Base-by-base conservation (phyloP, 495 filamentous ascomycete species). In the Penicillium salamii region DNA sequence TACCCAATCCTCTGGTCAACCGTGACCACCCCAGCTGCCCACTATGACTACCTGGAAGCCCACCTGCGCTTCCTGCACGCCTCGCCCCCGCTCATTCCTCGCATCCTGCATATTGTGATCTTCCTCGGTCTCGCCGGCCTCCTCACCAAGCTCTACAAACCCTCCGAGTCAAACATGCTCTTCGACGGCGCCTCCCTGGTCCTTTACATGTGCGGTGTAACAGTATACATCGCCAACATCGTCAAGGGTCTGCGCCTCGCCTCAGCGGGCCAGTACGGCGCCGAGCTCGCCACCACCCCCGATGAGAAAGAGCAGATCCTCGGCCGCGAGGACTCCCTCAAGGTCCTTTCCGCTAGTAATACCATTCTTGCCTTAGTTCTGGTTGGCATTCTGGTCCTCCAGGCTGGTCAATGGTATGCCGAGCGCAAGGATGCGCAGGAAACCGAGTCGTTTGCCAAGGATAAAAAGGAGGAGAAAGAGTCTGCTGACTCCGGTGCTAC, bases 381-480 rank as follows among this genome's bases (percentile, higher is more conserved):
- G 42, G 83, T 96, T 0, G 93, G 93, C 3, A 88, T 98, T 21
- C 59, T 98, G 52, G 88, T 95, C 24, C 73, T 98, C 61, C 95
- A 98, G 82, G 91, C 90, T 7, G 93, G 95, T 11, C 92, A 97
- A 78, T 98, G 93, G 93, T 98, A 98, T 74, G 93, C 95, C 20
- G 90, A 96, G 79, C 74, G 84, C 53, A 96, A 93, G 80, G 90
- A 97, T 67, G 74, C 74, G 62, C 85, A 91, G 69, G 92, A 97
- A 71, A 76, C 75, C 53, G 84, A 81, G 65, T 72, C 72, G 54
- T 74, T 87, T 47, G 59, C 53, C n/a, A 73, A 29, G 29, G 50
- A 79, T 35, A 69, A 75, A 62, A 76, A 81, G 70, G 70, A 66
- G 42, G 70, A 70, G 52, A 76, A 76, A 54, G 54, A 44, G 13